A percentile compares a stretch with the other conserved stretches of the same genome.
phyloP scores from a whole-genome alignment of 2,329 filamentous ascomycete species.

The Diatrype stigma region DNA sequence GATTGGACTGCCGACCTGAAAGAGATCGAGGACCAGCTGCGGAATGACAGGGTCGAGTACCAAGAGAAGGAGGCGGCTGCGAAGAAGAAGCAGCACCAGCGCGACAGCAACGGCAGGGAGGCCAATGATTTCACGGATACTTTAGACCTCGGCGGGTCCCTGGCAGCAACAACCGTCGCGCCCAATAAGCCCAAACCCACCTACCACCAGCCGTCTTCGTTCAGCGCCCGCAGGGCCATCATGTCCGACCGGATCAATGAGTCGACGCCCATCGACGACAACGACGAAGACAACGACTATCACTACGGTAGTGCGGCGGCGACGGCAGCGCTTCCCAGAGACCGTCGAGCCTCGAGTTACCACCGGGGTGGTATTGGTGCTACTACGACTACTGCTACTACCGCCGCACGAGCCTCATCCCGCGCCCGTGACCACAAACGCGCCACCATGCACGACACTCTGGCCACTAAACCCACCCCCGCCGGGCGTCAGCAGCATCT shows the following conservation, averaged over 20 bases:
- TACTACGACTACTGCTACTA: no score
- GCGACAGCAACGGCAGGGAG: slow-evolving; percentile 15
- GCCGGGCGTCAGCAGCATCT: not conserved
- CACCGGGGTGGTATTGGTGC: not conserved
- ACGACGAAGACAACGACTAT: not conserved
- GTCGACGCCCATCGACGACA: slow-evolving; percentile 8
- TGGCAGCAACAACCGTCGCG: slow-evolving; percentile 5
- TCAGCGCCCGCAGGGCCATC: slow-evolving; percentile 10
- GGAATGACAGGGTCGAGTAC: slow-evolving; percentile 19
- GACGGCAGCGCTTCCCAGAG: slow-evolving; percentile 1
- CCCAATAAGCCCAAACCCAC: not conserved
- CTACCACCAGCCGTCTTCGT: slow-evolving; percentile 4
- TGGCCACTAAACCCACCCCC: slow-evolving; percentile 5
- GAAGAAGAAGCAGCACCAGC: no score
- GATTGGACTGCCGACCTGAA: slow-evolving; percentile 28
- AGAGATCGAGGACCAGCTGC: slow-evolving; percentile 23
- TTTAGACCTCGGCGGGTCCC: slow-evolving; percentile 1
- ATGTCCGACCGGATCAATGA: slow-evolving; percentile 22
- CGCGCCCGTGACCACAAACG: not conserved
- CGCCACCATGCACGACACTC: slow-evolving; percentile 3
- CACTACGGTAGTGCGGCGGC: not conserved
- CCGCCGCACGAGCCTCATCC: not conserved
- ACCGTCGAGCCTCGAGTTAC: not conserved
- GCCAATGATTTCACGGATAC: slow-evolving; percentile 13
- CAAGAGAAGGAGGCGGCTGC: slow-evolving; percentile 7